Evolutionary conservation across 1,139 yeast species (phyloP), one percentile per base, ranked within the genome.

Genomic region (Martiniozyma asiatica): DNA sequence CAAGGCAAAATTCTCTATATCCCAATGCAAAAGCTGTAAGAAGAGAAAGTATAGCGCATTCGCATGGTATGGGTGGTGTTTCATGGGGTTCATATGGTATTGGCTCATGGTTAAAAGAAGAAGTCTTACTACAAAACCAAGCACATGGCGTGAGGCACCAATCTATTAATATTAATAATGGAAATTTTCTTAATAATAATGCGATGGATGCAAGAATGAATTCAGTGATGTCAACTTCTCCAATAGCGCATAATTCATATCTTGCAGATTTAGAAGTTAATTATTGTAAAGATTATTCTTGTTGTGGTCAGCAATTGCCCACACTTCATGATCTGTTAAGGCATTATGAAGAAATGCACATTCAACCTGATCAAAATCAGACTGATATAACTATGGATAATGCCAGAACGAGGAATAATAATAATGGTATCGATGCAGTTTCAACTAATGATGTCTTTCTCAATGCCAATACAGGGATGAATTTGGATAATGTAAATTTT

Each of bases 11-110:
- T 34, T 51, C 54, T 15, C 40, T 55, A 20, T 56, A 53, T 55
- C 71, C 67, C 45, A 69, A 67, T 30, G 53, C 61, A 11, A 55
- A 59, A 35, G 64, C 74, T 38, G n/a, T n/a, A n/a, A 69, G 94
- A 45, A 65, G 97, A 38, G 97, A 87, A 46, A 75, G 87, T 37
- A 75, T 89, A 36, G 96, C 96, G 15, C 97, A 87, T 54, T 79
- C 94, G 3, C 95, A 84, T 53, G 97, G 97, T 8, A 81, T 87
- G 75, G 97, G 97, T 25, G 97, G 97, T 31, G 81, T 89, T 22
- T 78, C 94, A n/a, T 89, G 96, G 95, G 97, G 97, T 16, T 85
- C 94, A 3, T 73, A 85, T 36, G 79, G 94, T 15, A 87, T 89
- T 26, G 96, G 97, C 8, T 77, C 92, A 14, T 89, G 97, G 97